These are phyloP conservation scores for Podospora comata DNA, from an alignment of 495 filamentous ascomycete genomes.

Conservation along the genomic window DNA sequence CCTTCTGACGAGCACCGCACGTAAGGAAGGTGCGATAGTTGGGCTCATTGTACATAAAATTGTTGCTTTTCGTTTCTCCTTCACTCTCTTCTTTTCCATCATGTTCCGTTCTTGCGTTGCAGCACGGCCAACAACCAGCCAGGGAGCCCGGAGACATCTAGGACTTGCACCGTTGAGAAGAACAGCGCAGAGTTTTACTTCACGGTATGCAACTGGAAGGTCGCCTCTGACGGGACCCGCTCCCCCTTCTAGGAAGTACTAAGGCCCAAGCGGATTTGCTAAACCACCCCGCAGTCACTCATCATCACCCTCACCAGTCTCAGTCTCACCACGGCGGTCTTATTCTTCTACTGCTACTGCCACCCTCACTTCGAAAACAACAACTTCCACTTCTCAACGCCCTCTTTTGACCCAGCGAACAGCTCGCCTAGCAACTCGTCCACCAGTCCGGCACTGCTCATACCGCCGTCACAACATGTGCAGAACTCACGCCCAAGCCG, in stretches of 20 bases:
- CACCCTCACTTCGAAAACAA: constrained; percentile 9
- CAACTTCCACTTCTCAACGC: constrained; percentile 16
- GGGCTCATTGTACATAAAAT: constrained; percentile 24
- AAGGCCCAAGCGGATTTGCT: constrained; percentile 9
- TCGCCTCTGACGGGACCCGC: neutral
- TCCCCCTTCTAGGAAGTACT: constrained; percentile 4
- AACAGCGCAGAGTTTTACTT: constrained; percentile 28
- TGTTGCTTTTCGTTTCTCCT: neutral
- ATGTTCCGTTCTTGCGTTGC: constrained; percentile 30
- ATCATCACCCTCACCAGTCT: neutral
- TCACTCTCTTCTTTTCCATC: constrained; percentile 19
- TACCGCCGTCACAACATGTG: constrained; percentile 58
- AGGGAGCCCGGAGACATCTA: constrained; percentile 25
- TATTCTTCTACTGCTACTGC: constrained; percentile 16
- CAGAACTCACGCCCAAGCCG: constrained; percentile 44
- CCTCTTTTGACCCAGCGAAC: constrained; percentile 6
- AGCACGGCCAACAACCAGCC: constrained; percentile 24
- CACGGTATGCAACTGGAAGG: constrained; percentile 18
- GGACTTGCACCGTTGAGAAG: neutral
- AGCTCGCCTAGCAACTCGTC: constrained; percentile 5
- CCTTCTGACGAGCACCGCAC: constrained; percentile 17
- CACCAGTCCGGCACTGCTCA: constrained; percentile 47
- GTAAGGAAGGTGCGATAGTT: constrained; percentile 25
- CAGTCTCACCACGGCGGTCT: constrained; percentile 13
- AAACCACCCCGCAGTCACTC: constrained; percentile 30